These are phyloP conservation scores for Harringtonia lauricola DNA, from an alignment of 2,329 filamentous ascomycete genomes.

Conservation along the genomic window DNA sequence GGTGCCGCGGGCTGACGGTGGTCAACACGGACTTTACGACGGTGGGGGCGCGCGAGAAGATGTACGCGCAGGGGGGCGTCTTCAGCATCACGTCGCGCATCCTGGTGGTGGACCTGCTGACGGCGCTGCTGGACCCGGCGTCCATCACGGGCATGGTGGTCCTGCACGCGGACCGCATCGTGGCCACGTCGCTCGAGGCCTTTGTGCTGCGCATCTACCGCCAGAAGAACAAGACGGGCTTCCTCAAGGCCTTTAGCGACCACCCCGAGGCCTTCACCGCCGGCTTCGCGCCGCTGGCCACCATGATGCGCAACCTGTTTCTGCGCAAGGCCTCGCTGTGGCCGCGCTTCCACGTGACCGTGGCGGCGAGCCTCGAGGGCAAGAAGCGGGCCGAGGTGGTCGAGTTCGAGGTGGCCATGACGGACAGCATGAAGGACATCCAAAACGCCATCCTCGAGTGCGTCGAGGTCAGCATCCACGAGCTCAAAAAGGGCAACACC, in stretches of 20 bases:
- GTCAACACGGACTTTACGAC: constrained; percentile 94
- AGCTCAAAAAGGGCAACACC: constrained; percentile 82
- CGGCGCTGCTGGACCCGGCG: constrained; percentile 68
- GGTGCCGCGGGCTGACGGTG: constrained; percentile 74
- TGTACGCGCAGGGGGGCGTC: constrained; percentile 82
- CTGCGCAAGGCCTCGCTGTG: constrained; percentile 80
- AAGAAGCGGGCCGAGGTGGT: constrained; percentile 93
- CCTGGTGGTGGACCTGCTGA: constrained; percentile 84
- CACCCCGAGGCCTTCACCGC: constrained; percentile 81
- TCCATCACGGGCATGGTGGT: constrained; percentile 80
- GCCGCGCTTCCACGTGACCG: constrained; percentile 85
- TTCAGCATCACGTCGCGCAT: constrained; percentile 96
- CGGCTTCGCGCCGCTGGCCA: constrained; percentile 78
- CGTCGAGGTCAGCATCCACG: constrained; percentile 86
- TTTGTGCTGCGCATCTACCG: constrained; percentile 92
- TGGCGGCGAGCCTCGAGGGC: constrained; percentile 82
- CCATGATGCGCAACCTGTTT: constrained; percentile 88
- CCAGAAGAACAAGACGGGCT: constrained; percentile 87
- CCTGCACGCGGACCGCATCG: constrained; percentile 76
- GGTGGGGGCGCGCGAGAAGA: constrained; percentile 76
- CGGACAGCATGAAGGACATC: constrained; percentile 82
- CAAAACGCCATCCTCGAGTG: constrained; percentile 94
- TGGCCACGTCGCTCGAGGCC: constrained; percentile 82
- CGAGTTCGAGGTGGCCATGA: constrained; percentile 93
- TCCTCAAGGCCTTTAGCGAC: constrained; percentile 93